Evolutionary conservation across 1,284 basidiomycete species (phyloP).

Genomic region (Cutaneotrichosporon curvatum): DNA sequence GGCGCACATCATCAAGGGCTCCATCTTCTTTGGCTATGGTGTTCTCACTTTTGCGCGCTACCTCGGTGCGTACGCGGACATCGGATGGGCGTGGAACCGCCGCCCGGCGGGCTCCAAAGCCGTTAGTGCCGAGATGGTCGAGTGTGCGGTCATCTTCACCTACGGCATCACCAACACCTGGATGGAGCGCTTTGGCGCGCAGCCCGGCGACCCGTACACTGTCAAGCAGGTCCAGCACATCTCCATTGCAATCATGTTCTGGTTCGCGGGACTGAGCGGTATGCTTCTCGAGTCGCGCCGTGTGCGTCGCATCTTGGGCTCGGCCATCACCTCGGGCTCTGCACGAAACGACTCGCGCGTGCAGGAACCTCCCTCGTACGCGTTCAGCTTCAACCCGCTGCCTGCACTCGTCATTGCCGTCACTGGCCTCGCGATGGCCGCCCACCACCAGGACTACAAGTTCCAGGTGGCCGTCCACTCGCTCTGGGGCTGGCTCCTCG

Average conservation of each 20-base stretch:
- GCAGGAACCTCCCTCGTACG: slow-evolving; percentile 63
- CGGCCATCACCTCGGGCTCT: slow-evolving; percentile 13
- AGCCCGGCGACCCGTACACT: slow-evolving; percentile 73
- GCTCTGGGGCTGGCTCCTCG: slow-evolving; percentile 88
- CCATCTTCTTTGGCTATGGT: slow-evolving; percentile 86
- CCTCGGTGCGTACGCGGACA: slow-evolving; percentile 77
- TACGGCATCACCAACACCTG: slow-evolving; percentile 91
- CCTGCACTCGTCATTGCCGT: slow-evolving; percentile 87
- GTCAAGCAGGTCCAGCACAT: slow-evolving; percentile 95
- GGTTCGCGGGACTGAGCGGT: slow-evolving; percentile 84
- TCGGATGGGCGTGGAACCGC: slow-evolving; percentile 93
- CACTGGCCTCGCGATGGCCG: slow-evolving; percentile 92
- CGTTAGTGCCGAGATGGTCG: slow-evolving; percentile 77
- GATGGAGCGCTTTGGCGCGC: slow-evolving; percentile 90
- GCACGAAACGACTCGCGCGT: slow-evolving; percentile 33
- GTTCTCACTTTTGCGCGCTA: slow-evolving; percentile 82
- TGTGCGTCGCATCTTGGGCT: slow-evolving; percentile 51
- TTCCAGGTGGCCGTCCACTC: slow-evolving; percentile 73
- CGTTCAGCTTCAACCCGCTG: slow-evolving; percentile 84
- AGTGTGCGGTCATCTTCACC: slow-evolving; percentile 76
- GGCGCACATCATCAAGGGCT: slow-evolving; percentile 90
- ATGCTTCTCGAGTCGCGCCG: slow-evolving; percentile 78
- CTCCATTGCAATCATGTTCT: slow-evolving; percentile 79
- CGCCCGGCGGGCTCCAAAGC: slow-evolving; percentile 32
- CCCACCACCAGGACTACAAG: slow-evolving; percentile 77